Percentiles rank a stretch among this genome's conserved stretches.
Conservation (phyloP, 2,329 filamentous ascomycete genomes). For the Teratosphaeria epicoccoides region DNA sequence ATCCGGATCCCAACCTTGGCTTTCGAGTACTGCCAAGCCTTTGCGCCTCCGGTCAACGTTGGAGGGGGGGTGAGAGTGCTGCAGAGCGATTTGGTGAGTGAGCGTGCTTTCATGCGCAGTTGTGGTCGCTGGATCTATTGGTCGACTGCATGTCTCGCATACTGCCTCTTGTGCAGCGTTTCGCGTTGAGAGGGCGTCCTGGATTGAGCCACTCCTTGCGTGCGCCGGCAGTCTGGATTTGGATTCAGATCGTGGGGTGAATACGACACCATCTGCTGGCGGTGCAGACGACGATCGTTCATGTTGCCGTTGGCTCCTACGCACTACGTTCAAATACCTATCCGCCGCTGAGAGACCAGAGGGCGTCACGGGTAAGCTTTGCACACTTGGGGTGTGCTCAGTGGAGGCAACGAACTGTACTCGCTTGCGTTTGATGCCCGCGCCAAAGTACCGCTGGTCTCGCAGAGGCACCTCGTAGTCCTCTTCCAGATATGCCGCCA, state of each 20-base stretch:
- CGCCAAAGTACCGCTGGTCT: constrained; percentile 50
- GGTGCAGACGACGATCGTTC: neutral
- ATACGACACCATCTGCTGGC: neutral
- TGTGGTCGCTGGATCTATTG: constrained; percentile 14
- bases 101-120: constrained; percentile 49
- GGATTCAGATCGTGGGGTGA: neutral
- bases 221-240: neutral
- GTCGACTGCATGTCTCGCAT: constrained; percentile 28
- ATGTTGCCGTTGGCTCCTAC: constrained; percentile 34
- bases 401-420: constrained; percentile 49
- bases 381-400: neutral
- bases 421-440: constrained; percentile 51
- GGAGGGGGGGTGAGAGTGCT: constrained; percentile 62
- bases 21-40: constrained; percentile 55
- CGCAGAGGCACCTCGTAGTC: constrained; percentile 49
- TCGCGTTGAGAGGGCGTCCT: neutral
- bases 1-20: constrained; percentile 67
- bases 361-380: constrained; percentile 10
- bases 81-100: constrained; percentile 59
- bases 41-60: constrained; percentile 59
- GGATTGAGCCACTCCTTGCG: neutral
- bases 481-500: constrained; percentile 29
- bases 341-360: constrained; percentile 34
- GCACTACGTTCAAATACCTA: constrained; percentile 56
- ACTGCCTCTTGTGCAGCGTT: constrained; percentile 8